Base-by-base conservation (phyloP, 257 asterid genomes). In the Petunia secreta region DNA sequence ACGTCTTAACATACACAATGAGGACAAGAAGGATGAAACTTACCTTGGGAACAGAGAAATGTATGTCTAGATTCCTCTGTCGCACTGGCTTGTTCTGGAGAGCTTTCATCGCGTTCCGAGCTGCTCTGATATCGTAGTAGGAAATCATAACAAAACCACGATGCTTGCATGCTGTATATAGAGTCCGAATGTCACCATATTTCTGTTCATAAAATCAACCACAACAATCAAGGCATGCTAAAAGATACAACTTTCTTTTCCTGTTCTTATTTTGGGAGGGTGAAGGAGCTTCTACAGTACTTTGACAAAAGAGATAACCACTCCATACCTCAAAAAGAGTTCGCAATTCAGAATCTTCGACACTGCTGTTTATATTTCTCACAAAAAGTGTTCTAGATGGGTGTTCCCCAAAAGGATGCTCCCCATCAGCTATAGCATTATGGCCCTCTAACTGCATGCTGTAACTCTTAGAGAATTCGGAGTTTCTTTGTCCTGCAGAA, bases 31-130 rank as follows among this genome's bases (percentile, higher is more conserved):
- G 62, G 55, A 60, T 6, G 52, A 69, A 64, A 77, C 78, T 69
- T 83, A 96, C 99, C 97, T 96, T 94, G 71, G 97, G 98, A 85
- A 89, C 87, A 82, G 99, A 90, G 92, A 88, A 96, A 88, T 94
- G 97, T 86, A 94, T 90, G 85, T 94, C 97, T 66, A 96, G 98
- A 78, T 89, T 94, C 88, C 92, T 87, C 74, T 83, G 92, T 85
- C 91, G 85, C 80, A 93, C 73, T 80, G 91, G 92, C 80, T 92
- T 96, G 79, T 88, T 86, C 82, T 90, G 99, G 82, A 96, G 97
- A 84, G 94, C 89, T 85, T 89, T 94, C 98, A 94, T 87, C 57
- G 99, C 99, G 85, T 89, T 91, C 79, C 91, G 85, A 41, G 99
- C 91, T 80, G 98, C 94, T 90, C 98, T 90, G 82, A 95, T 87